phyloP scores from a whole-genome alignment of 148 eudicot genomes.

The Polygonum maritimum region DNA sequence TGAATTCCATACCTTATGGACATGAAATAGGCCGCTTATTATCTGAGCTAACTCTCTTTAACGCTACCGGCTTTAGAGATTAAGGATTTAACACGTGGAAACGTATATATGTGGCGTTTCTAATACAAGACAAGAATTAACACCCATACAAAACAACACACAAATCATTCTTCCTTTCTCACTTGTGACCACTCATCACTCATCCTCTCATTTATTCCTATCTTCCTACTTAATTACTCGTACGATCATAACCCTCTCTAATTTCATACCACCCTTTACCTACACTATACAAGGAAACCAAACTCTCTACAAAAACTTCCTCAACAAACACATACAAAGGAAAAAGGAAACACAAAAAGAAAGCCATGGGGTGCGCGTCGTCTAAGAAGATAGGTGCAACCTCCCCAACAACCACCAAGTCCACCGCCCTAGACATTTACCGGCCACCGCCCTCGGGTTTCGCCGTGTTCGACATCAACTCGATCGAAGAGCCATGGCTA shows the following conservation, averaged over 20 bases:
- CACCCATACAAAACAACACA: neutral
- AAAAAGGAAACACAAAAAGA: no score
- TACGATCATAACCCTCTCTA: neutral
- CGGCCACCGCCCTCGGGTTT: slow-evolving; percentile 65
- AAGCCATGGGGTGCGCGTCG: slow-evolving; percentile 66
- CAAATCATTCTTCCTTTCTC: neutral
- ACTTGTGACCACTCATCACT: slow-evolving; percentile 10
- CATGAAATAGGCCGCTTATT: no score
- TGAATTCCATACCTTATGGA: no score
- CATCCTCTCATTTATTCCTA: neutral
- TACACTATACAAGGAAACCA: neutral
- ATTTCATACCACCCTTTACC: neutral
- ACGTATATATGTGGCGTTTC: neutral
- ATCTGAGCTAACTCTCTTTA: no score
- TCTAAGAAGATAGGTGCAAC: slow-evolving; percentile 53
- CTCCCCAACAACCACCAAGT: neutral
- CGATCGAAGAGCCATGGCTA: slow-evolving; percentile 87
- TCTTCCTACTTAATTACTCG: neutral
- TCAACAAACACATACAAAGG: neutral
- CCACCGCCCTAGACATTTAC: slow-evolving; percentile 37
- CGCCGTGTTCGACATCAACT: slow-evolving; percentile 64
- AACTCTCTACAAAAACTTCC: neutral
- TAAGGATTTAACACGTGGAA: neutral
- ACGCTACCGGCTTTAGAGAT: no score
- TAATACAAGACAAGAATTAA: neutral